A percentile compares a stretch with the other conserved stretches of the same genome.
Evolutionary conservation across 768 basidiomycete genomes (phyloP).

Genomic region (Chalciporus pseudorubinellus): DNA sequence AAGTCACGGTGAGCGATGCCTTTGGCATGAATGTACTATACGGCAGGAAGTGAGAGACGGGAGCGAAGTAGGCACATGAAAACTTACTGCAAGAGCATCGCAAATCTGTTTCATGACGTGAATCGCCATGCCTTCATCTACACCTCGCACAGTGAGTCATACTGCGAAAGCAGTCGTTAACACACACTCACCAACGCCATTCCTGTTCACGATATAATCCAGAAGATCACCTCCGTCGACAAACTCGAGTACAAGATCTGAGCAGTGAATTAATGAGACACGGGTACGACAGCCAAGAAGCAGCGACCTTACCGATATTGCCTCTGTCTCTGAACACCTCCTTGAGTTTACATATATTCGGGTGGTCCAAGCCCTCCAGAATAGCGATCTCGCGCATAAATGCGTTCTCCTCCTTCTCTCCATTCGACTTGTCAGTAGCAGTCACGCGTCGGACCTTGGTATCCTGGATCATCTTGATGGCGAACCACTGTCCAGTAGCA

Average conservation of each 20-base stretch:
- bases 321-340: conserved; percentile 72
- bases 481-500: conserved; percentile 68
- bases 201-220: conserved; percentile 64
- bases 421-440: conserved; percentile 30
- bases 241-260: conserved; percentile 81
- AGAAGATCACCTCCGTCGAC: conserved; percentile 88
- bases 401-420: conserved; percentile 30
- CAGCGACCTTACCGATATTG: conserved; percentile 49
- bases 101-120: conserved; percentile 84
- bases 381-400: conserved; percentile 78
- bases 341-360: conserved; percentile 77
- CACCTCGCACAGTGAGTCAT: neutral
- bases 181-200: conserved; percentile 56
- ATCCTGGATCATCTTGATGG: conserved; percentile 83
- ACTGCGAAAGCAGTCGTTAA: neutral
- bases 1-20: conserved; percentile 92
- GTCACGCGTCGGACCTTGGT: conserved; percentile 42
- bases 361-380: conserved; percentile 72
- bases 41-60: conserved; percentile 3
- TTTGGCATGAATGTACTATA: conserved; percentile 63
- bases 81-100: conserved; percentile 64
- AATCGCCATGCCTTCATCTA: conserved; percentile 55
- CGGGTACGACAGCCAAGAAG: neutral
- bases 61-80: neutral
- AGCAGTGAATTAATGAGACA: conserved; percentile 26